These are phyloP conservation scores for Colletotrichum godetiae DNA, from an alignment of 2,329 filamentous ascomycete genomes.

Conservation along the genomic window DNA sequence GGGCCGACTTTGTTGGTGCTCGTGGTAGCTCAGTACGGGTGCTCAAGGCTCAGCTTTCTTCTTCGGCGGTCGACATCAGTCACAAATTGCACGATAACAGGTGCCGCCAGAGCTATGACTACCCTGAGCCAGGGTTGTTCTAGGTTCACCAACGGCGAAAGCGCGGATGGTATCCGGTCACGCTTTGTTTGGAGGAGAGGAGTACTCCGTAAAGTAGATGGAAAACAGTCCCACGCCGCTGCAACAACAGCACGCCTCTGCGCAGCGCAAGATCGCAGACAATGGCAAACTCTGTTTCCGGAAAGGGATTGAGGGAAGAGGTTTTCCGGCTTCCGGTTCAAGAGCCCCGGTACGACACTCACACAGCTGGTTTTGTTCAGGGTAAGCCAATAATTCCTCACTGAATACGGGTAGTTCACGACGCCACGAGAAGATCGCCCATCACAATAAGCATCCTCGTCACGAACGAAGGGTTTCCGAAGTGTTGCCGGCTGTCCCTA, in stretches of 20 bases:
- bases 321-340: neutral
- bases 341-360: neutral
- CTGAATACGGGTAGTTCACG: neutral
- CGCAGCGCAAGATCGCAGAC: neutral
- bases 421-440: neutral
- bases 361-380: neutral
- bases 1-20: constrained; percentile 22
- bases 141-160: constrained; percentile 5
- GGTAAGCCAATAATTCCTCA: neutral
- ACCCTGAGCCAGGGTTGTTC: constrained; percentile 9
- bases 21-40: neutral
- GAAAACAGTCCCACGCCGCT: neutral
- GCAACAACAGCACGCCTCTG: constrained; percentile 1
- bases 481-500: neutral
- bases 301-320: neutral
- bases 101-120: constrained; percentile 19
- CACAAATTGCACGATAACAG: constrained; percentile 18
- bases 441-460: neutral
- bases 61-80: constrained; percentile 18
- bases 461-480: neutral
- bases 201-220: neutral
- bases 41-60: constrained; percentile 20
- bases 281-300: constrained; percentile 7
- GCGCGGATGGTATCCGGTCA: constrained; percentile 31
- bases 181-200: neutral